Conservation (phyloP, 1,139 yeast genomes). For the Yarrowia galli region DNA sequence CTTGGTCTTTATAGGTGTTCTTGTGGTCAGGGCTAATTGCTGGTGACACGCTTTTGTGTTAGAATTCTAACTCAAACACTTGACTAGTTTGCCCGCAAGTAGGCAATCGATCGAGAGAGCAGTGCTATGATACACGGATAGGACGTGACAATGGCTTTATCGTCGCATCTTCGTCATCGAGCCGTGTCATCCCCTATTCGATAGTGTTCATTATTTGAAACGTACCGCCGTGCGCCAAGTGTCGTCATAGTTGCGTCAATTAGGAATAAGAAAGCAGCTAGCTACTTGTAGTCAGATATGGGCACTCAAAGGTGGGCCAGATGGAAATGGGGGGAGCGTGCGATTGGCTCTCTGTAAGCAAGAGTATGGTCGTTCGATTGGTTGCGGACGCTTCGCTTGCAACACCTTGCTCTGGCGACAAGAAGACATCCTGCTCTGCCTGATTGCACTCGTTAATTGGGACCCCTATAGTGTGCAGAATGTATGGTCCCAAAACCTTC, state of each 20-base stretch:
- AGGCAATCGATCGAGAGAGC: slow-evolving; percentile 1
- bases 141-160: neutral
- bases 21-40: no score
- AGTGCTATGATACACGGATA: neutral
- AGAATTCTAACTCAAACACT: slow-evolving; percentile 13
- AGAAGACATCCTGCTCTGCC: no score
- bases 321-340: no score
- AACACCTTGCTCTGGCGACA: neutral
- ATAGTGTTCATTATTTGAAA: slow-evolving; percentile 3
- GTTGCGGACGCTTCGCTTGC: no score
- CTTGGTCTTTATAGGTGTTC: neutral
- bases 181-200: neutral
- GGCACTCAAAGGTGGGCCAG: neutral
- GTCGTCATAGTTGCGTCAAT: slow-evolving; percentile 13
- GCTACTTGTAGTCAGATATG: neutral
- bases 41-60: neutral
- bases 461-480: neutral
- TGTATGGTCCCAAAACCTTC: slow-evolving; percentile 5
- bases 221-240: slow-evolving; percentile 15
- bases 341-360: no score
- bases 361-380: no score
- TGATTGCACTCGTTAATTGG: neutral
- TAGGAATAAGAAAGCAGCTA: slow-evolving; percentile 13
- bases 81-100: slow-evolving; percentile 17
- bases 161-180: neutral